Evolutionary conservation across 2,329 filamentous ascomycete species (phyloP), one percentile per base, ranked within the genome.

Genomic region (Fusarium chuoi): DNA sequence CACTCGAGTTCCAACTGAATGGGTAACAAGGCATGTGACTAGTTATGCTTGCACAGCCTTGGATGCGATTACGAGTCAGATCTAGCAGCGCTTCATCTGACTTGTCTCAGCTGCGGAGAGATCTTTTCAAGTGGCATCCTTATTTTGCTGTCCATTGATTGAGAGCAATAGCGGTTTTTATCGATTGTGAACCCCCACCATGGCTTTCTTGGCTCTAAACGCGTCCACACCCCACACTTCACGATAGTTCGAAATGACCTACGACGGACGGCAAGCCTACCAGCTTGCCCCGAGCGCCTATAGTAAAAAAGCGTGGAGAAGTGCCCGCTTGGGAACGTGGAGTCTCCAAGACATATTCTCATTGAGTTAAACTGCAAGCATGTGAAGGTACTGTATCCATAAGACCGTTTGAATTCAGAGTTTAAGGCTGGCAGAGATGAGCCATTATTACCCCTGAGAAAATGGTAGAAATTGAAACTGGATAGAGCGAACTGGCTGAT

Each of bases 11-110:
- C 33, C 42, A 49, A 75, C 71, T 66, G 60, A 69, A 74, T 49
- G 52, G 57, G 64, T 38, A 75, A 72, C 7, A 22, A 54, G 36
- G 44, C 71, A 75, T 74, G 71, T 74, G 71, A 73, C 71, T 73
- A 64, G 38, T 30, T 46, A 28, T 60, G 30, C 41, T 46, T 45
- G 42, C 67, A 65, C 46, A 59, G 67, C 71, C 71, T 72, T 52
- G 42, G 42, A 42, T 57, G 52, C 30, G 55, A 30, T 41, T 49
- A 30, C 33, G 52, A 52, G 71, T 65, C 24, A 68, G 67, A 74
- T 68, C 55, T 59, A 30, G 44, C 33, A 62, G 38, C 24, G 55
- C 56, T 65, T 59, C 56, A 69, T 69, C 63, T 72, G 64, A 72
- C 59, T 41, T 48, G 41, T 58, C 49, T 57, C 30, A 56, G 51